Evolutionary conservation across 2,329 filamentous ascomycete genomes (phyloP).

Genomic region (Aspergillus uvarum): DNA sequence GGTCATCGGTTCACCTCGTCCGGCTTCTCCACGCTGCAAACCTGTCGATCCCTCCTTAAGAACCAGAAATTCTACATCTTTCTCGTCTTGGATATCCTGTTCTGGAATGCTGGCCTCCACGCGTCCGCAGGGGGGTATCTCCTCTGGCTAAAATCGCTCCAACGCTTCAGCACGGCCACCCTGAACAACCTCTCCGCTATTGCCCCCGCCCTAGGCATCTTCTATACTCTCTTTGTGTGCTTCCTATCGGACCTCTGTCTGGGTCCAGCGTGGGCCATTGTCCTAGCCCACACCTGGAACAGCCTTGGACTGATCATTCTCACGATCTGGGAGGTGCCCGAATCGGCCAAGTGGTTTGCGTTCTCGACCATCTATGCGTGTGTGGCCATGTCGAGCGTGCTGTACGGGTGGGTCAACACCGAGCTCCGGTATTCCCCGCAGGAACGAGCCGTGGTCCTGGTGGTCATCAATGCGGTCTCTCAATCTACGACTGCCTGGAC

Average conservation of each 20-base stretch:
- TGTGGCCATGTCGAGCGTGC: constrained; percentile 54
- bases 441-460: constrained; percentile 51
- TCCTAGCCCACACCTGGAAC: constrained; percentile 52
- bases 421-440: constrained; percentile 42
- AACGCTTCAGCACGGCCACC: constrained; percentile 47
- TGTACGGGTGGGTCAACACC: constrained; percentile 59
- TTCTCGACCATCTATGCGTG: constrained; percentile 53
- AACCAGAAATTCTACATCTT: constrained; percentile 54
- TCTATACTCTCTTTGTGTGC: constrained; percentile 55
- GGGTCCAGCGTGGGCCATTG: constrained; percentile 57
- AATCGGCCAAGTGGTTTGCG: constrained; percentile 55
- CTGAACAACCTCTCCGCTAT: constrained; percentile 56
- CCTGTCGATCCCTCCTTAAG: constrained; percentile 35
- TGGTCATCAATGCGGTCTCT: constrained; percentile 54
- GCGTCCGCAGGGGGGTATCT: constrained; percentile 53
- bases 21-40: constrained; percentile 27
- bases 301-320: constrained; percentile 55
- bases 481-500: constrained; percentile 60
- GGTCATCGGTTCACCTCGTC: constrained; percentile 39
- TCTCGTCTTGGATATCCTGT: constrained; percentile 54
- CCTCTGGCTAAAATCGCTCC: constrained; percentile 59
- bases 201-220: constrained; percentile 56
- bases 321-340: constrained; percentile 57
- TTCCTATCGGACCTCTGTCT: constrained; percentile 57
- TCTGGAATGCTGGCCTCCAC: constrained; percentile 57